phyloP scores from a whole-genome alignment of 805 yeast species.

The Spathaspora boniae region DNA sequence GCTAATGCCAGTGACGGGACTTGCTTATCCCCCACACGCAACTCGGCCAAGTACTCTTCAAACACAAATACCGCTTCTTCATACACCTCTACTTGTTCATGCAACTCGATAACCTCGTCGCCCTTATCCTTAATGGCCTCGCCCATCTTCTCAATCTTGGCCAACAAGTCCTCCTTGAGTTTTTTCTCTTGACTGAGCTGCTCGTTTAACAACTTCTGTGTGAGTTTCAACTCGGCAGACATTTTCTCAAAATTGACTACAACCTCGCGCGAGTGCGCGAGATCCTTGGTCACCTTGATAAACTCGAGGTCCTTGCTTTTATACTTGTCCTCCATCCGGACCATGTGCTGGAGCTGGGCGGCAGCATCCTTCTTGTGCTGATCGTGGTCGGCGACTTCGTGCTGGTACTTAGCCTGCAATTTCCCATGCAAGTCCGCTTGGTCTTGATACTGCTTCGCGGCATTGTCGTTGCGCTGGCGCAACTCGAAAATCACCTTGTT shows the following conservation, averaged over 20 bases:
- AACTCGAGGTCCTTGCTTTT: conserved; percentile 5
- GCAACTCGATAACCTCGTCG: neutral
- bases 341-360: conserved; percentile 2
- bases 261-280: conserved; percentile 6
- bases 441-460: neutral
- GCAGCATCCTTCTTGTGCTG: neutral
- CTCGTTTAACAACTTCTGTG: conserved; percentile 5
- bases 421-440: neutral
- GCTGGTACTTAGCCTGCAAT: neutral
- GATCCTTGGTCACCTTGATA: conserved; percentile 3
- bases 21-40: no score
- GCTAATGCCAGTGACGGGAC: conserved; percentile 1
- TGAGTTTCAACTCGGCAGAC: conserved; percentile 3
- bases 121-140: neutral
- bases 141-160: neutral
- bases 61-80: neutral
- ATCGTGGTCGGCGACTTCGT: neutral
- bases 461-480: conserved; percentile 1
- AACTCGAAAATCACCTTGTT: conserved; percentile 4
- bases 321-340: conserved; percentile 5
- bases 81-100: neutral
- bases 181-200: conserved; percentile 6
- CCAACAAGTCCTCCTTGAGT: conserved; percentile 1
- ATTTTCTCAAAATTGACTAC: conserved; percentile 7
- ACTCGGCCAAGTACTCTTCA: neutral